Conservation (phyloP, 352 stramenopile genomes). For the Phytophthora idaei region DNA sequence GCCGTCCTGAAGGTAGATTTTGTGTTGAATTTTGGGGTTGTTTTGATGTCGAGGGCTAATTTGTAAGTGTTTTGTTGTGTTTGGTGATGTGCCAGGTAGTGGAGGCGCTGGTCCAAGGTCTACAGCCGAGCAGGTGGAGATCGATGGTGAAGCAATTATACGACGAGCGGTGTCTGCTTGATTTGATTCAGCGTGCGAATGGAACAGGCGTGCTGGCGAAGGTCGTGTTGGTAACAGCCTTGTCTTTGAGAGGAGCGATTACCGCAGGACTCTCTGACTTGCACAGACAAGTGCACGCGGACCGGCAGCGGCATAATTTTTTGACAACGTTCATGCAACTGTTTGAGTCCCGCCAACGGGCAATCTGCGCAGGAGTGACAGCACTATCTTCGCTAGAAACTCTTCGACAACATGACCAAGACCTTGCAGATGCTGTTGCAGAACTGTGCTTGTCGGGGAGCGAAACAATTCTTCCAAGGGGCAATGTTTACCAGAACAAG, state of each 20-base stretch:
- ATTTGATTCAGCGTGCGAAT: constrained; percentile 22
- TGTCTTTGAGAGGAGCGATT: constrained; percentile 21
- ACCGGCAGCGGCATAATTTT: constrained; percentile 33
- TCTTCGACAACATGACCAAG: constrained; percentile 22
- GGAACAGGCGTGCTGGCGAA: constrained; percentile 31
- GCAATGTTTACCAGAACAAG: constrained; percentile 38
- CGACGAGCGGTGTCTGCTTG: constrained; percentile 34
- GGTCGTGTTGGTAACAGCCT: constrained; percentile 22
- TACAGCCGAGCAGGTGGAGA: constrained; percentile 28
- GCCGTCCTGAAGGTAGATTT: constrained; percentile 22
- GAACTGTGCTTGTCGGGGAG: constrained; percentile 51
- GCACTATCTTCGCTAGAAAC: neutral
- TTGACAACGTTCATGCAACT: constrained; percentile 21
- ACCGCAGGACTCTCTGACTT: constrained; percentile 20
- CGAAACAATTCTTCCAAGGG: constrained; percentile 24
- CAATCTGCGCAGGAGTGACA: constrained; percentile 2
- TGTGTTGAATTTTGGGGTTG: neutral
- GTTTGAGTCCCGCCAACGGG: constrained; percentile 22
- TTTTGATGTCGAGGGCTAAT: neutral
- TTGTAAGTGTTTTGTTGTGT: neutral
- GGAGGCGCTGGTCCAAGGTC: constrained; percentile 27
- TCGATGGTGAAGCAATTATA: constrained; percentile 34
- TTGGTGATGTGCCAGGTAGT: constrained; percentile 30
- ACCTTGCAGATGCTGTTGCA: constrained; percentile 42
- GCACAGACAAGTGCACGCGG: constrained; percentile 34